Conservation (phyloP, 176 grass and related monocot genomes). For the Avena atlantica region DNA sequence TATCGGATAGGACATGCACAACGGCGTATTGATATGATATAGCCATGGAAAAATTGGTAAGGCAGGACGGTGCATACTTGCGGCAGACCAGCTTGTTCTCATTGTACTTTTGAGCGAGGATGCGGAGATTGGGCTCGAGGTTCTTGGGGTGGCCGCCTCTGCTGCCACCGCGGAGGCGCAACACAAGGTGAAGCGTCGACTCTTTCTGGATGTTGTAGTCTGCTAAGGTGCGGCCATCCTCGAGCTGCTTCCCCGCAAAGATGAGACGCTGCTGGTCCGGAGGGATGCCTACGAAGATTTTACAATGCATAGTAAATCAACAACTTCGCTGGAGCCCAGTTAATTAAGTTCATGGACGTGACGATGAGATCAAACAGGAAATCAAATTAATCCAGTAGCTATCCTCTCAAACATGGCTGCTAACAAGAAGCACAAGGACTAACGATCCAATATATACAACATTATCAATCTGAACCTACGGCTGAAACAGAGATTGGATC, state of each 20-base stretch:
- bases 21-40: neutral
- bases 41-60: neutral
- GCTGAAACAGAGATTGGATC: neutral
- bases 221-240: conserved; percentile 49
- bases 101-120: conserved; percentile 42
- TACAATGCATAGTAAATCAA: neutral
- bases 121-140: conserved; percentile 34
- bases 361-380: neutral
- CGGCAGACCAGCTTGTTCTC: conserved; percentile 49
- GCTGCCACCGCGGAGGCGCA: conserved; percentile 52
- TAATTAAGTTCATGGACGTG: neutral
- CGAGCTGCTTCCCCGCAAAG: conserved; percentile 65
- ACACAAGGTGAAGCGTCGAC: conserved; percentile 58
- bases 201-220: conserved; percentile 68
- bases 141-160: conserved; percentile 1
- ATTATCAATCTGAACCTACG: neutral
- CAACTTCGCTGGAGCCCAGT: neutral
- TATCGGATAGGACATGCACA: neutral
- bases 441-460: neutral
- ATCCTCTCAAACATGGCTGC: neutral
- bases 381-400: neutral
- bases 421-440: neutral
- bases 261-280: conserved; percentile 67
- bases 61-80: neutral
- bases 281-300: neutral